Base-by-base conservation (phyloP, 108 stramenopile genomes). In the Fistulifera pelliculosa region DNA sequence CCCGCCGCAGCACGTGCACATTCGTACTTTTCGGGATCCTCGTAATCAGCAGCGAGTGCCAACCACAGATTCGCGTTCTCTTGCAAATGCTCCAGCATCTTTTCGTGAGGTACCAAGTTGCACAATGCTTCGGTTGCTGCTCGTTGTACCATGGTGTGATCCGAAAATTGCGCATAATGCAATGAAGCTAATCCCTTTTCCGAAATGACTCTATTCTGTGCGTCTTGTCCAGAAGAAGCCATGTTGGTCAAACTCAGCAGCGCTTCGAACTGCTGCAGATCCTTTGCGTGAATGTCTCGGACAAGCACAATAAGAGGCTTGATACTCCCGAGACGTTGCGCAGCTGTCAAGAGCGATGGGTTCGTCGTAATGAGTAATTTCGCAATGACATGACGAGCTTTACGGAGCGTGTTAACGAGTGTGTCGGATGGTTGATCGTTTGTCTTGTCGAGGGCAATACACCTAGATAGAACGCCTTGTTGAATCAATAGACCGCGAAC, bases 321-420 rank as follows among this genome's bases (percentile, higher is more conserved):
- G 57, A 97, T 83, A 21, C 90, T 53, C 31, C 87, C 93, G 49
- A 93, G 75, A 24, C 87, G 62, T 65, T 93, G 92, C 16, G 86
- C 80, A 39, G 92, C 89, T 21, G 87, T 95, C 15, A 99, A 61
- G 12, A 95, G 51, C 58, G 66, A 54, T 14, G 96, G 98, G 57
- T 99, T 95, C 6, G 87, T 96, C 6, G 96, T 97, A 18, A 97
- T 86, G 13, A 99, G 84, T 41, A 94, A 55, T 65, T 97, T 97
- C 19, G 94, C 95, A 47, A 97, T 68, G 48, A 88, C 91, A 51
- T 94, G 93, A 27, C 83, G 76, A 6, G 96, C 92, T 58, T 90
- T 88, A 41, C 88, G 83, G 31, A 77, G 74, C 21, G 73, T 54
- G 38, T 81, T 85, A 19, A 69, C 49, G 43, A 66, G 57, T 41